phyloP scores from a whole-genome alignment of 1,284 basidiomycete species.

The Pseudozyma sp. region DNA sequence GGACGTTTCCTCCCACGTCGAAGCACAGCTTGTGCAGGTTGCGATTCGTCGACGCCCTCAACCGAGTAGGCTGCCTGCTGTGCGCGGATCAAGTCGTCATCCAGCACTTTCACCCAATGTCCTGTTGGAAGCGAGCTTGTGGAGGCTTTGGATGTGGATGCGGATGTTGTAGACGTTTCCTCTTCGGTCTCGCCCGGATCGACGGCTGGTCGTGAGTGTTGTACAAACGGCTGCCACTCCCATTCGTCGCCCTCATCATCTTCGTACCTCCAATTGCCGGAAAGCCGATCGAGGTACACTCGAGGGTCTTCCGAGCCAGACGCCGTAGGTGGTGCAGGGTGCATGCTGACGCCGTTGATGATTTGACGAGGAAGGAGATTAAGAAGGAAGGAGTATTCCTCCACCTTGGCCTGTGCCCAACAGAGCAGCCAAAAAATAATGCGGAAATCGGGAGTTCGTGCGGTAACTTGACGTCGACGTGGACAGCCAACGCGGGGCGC shows the following conservation, averaged over 20 bases:
- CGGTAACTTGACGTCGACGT: neutral
- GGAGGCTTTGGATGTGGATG: constrained; percentile 8
- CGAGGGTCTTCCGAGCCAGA: constrained; percentile 39
- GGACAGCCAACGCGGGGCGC: constrained; percentile 4
- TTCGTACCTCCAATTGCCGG: constrained; percentile 87
- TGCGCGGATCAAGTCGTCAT: constrained; percentile 79
- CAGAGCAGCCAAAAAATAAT: neutral
- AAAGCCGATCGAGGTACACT: constrained; percentile 79
- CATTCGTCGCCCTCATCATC: constrained; percentile 81
- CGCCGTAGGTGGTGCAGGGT: constrained; percentile 33
- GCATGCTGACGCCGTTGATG: constrained; percentile 6
- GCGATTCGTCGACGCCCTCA: constrained; percentile 36
- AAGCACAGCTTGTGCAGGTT: constrained; percentile 31
- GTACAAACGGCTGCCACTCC: constrained; percentile 78
- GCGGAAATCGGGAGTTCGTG: constrained; percentile 14
- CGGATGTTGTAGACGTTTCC: constrained; percentile 7
- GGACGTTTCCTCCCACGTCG: constrained; percentile 38
- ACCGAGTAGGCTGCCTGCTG: constrained; percentile 43
- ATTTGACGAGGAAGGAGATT: neutral
- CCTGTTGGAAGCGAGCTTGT: constrained; percentile 77
- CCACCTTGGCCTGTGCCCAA: neutral
- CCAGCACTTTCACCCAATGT: constrained; percentile 83
- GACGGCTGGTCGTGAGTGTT: constrained; percentile 14
- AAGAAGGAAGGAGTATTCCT: neutral
- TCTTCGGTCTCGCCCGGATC: constrained; percentile 30